phyloP scores from a whole-genome alignment of 2,329 filamentous ascomycete species.

The Claviceps pusilla region DNA sequence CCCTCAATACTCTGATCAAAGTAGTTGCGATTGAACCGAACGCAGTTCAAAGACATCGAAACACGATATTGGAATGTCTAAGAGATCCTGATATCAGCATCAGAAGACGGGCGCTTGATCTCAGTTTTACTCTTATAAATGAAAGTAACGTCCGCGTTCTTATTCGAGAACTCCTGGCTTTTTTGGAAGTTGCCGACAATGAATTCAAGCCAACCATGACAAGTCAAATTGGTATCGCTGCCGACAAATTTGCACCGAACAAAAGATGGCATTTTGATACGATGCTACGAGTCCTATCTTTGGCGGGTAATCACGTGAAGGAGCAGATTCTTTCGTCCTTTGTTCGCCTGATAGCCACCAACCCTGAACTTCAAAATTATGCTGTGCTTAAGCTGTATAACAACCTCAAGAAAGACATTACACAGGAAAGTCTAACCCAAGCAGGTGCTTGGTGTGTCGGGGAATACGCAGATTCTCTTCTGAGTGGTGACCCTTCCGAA shows the following conservation, averaged over 20 bases:
- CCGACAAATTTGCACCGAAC: conserved; percentile 88
- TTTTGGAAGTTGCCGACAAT: conserved; percentile 91
- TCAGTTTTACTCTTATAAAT: conserved; percentile 97
- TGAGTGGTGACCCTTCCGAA: conserved; percentile 68
- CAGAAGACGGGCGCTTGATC: conserved; percentile 79
- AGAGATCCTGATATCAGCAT: conserved; percentile 98
- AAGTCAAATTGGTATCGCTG: conserved; percentile 90
- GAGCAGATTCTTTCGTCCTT: conserved; percentile 96
- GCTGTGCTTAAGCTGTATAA: conserved; percentile 89
- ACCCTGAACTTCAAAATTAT: conserved; percentile 87
- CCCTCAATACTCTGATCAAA: conserved; percentile 92
- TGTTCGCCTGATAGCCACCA: conserved; percentile 86
- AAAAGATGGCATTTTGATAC: conserved; percentile 98
- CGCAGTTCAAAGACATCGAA: conserved; percentile 89
- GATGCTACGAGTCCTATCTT: conserved; percentile 81
- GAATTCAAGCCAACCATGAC: conserved; percentile 99
- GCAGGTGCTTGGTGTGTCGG: conserved; percentile 96
- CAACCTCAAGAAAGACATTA: conserved; percentile 88
- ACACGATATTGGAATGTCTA: conserved; percentile 92
- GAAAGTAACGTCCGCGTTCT: conserved; percentile 89
- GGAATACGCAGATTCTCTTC: conserved; percentile 84
- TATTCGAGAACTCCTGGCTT: conserved; percentile 82
- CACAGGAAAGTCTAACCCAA: conserved; percentile 86
- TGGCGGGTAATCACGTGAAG: conserved; percentile 94
- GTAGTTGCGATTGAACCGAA: conserved; percentile 97